These are phyloP conservation scores for Calonectria pauciramosa DNA, from an alignment of 2,329 filamentous ascomycete genomes.

Conservation along the genomic window DNA sequence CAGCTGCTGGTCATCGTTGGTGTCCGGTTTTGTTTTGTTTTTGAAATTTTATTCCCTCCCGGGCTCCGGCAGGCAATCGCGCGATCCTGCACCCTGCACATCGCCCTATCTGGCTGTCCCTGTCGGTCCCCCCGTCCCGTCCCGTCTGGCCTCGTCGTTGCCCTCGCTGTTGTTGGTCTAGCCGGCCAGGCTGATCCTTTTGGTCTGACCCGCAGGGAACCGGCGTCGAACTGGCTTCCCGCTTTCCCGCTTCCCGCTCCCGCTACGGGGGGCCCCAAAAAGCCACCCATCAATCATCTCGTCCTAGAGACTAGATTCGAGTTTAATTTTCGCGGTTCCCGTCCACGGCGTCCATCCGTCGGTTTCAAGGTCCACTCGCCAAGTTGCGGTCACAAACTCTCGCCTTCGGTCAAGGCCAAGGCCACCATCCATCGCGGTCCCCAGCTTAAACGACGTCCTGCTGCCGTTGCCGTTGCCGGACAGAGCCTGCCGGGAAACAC, in stretches of 20 bases:
- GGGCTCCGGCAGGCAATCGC: conserved; percentile 37
- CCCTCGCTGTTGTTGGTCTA: not conserved
- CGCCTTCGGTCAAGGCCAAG: conserved; percentile 16
- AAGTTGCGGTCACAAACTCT: conserved; percentile 18
- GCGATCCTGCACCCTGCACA: conserved; percentile 26
- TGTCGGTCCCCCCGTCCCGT: conserved; percentile 14
- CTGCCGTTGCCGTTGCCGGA: conserved; percentile 12
- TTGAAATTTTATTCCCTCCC: conserved; percentile 1
- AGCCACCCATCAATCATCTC: conserved; percentile 29
- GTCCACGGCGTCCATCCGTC: conserved; percentile 26
- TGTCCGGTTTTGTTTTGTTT: conserved; percentile 1
- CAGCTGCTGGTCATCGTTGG: conserved; percentile 12
- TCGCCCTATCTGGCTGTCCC: conserved; percentile 21
- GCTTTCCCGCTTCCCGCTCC: conserved; percentile 30
- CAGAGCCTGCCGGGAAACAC: conserved; percentile 25
- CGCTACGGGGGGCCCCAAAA: conserved; percentile 29
- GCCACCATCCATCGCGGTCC: conserved; percentile 13
- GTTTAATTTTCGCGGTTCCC: conserved; percentile 23
- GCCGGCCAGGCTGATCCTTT: conserved; percentile 4
- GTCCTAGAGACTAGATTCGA: conserved; percentile 26
- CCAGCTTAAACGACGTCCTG: conserved; percentile 1
- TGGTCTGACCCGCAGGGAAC: conserved; percentile 30
- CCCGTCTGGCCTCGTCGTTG: conserved; percentile 18
- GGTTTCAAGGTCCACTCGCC: conserved; percentile 23
- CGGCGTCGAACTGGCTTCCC: conserved; percentile 27